Percentiles rank a stretch among this genome's conserved stretches.
Evolutionary conservation across 1,284 basidiomycete genomes (phyloP).

Genomic region (Veloboletus limbatus): DNA sequence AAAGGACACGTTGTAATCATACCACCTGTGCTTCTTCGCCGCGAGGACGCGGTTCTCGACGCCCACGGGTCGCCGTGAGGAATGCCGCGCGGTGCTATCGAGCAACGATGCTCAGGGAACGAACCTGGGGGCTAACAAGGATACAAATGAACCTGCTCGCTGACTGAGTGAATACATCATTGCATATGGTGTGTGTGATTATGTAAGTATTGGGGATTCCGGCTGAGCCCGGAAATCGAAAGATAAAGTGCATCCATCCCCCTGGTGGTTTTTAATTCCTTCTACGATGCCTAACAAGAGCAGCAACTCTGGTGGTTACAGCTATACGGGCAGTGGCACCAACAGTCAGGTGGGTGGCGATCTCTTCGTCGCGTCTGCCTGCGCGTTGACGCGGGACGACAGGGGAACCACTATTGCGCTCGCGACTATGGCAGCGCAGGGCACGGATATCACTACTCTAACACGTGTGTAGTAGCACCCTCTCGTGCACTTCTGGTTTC

Average conservation of each 20-base stretch:
- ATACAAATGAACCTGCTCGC: no score
- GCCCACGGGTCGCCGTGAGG: no score
- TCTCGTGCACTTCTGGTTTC: background rate
- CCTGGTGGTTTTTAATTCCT: background rate
- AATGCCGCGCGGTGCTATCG: no score
- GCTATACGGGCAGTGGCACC: slow-evolving; percentile 46
- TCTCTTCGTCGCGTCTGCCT: background rate
- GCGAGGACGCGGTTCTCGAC: slow-evolving; percentile 12
- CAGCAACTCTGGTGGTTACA: slow-evolving; percentile 33
- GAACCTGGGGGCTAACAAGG: no score
- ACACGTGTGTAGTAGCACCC: slow-evolving; percentile 38
- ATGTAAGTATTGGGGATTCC: no score
- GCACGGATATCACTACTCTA: slow-evolving; percentile 58
- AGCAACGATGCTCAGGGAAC: no score
- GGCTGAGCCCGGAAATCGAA: no score
- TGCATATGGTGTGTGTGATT: no score
- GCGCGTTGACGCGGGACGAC: background rate
- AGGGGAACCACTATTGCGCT: slow-evolving; percentile 59
- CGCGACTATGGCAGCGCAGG: slow-evolving; percentile 42
- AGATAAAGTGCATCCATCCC: slow-evolving; percentile 3
- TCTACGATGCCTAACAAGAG: slow-evolving; percentile 19
- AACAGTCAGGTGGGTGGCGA: slow-evolving; percentile 43
- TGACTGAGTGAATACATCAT: no score
- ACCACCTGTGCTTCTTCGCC: slow-evolving; percentile 20
- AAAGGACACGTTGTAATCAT: slow-evolving; percentile 13